phyloP scores from a whole-genome alignment of 208 protist species.

The Acanthamoeba castellanii region DNA sequence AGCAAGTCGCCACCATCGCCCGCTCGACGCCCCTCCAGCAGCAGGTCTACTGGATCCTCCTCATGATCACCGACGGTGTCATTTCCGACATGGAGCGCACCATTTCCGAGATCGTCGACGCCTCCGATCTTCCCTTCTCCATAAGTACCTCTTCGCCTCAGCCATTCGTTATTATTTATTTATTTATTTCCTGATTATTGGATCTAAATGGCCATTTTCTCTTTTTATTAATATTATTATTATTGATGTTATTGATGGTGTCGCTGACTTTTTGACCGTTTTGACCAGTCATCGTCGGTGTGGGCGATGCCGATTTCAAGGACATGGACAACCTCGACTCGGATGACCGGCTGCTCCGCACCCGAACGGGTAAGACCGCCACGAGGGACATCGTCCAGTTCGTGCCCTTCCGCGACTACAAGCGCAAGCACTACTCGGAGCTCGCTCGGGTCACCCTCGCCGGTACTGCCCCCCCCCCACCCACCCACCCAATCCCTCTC shows the following conservation, averaged over 20 bases:
- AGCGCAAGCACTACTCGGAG: constrained; percentile 72
- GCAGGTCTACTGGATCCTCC: constrained; percentile 48
- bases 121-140: constrained; percentile 32
- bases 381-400: constrained; percentile 91
- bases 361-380: not conserved
- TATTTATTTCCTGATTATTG: too few relatives aligned
- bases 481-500: not conserved
- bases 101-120: constrained; percentile 31
- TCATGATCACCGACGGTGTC: constrained; percentile 51
- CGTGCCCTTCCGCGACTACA: constrained; percentile 88
- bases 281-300: constrained; percentile 62
- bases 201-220: too few relatives aligned
- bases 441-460: constrained; percentile 68
- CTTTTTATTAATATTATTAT: too few relatives aligned
- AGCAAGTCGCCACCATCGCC: constrained; percentile 76
- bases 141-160: not conserved
- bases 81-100: constrained; percentile 69
- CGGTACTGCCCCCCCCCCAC: not conserved
- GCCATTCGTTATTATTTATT: too few relatives aligned
- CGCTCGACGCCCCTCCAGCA: constrained; percentile 13
- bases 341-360: not conserved
- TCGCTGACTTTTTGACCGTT: not conserved
- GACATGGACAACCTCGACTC: constrained; percentile 71
- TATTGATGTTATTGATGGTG: too few relatives aligned
- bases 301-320: constrained; percentile 51